phyloP scores from a whole-genome alignment of 2,329 filamentous ascomycete species.

The Penicillium sclerotigenum region DNA sequence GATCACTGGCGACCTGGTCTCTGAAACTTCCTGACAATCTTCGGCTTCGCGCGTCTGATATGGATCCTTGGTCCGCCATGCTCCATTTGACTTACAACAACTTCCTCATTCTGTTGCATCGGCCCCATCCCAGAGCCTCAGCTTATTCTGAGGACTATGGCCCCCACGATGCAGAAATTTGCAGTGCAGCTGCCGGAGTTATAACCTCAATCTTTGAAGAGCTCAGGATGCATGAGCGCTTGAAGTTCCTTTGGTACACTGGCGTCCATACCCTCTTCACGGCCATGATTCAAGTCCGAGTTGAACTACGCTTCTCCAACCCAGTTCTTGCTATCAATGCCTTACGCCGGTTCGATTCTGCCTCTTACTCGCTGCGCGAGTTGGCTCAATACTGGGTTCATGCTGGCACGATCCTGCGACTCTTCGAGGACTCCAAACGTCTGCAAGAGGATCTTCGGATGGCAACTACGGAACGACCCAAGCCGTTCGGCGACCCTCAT shows the following conservation, averaged over 20 bases:
- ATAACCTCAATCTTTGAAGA: constrained; percentile 47
- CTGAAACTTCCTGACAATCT: constrained; percentile 41
- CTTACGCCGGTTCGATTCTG: constrained; percentile 45
- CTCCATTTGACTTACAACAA: constrained; percentile 47
- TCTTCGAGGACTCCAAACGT: constrained; percentile 45
- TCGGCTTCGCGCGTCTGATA: constrained; percentile 41
- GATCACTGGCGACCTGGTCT: constrained; percentile 43
- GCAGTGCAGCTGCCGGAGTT: constrained; percentile 45
- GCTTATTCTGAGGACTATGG: constrained; percentile 46
- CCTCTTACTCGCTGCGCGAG: constrained; percentile 41
- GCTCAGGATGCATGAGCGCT: constrained; percentile 40
- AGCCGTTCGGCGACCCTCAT: constrained; percentile 22
- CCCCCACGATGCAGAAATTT: constrained; percentile 46
- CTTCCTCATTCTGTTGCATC: constrained; percentile 46
- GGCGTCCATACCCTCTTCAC: constrained; percentile 46
- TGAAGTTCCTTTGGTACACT: constrained; percentile 46
- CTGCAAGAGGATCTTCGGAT: constrained; percentile 42
- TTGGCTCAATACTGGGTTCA: constrained; percentile 45
- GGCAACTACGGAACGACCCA: constrained; percentile 35
- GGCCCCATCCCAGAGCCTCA: constrained; percentile 44
- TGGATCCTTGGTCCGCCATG: constrained; percentile 46
- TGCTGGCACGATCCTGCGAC: constrained; percentile 42
- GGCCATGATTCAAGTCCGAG: constrained; percentile 48
- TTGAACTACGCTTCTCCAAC: constrained; percentile 47
- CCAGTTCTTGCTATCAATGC: constrained; percentile 47